Percentiles rank a stretch among this genome's conserved stretches.
These are phyloP conservation scores for Botryotinia convoluta DNA, from an alignment of 2,329 filamentous ascomycete species.

Conservation along the genomic window DNA sequence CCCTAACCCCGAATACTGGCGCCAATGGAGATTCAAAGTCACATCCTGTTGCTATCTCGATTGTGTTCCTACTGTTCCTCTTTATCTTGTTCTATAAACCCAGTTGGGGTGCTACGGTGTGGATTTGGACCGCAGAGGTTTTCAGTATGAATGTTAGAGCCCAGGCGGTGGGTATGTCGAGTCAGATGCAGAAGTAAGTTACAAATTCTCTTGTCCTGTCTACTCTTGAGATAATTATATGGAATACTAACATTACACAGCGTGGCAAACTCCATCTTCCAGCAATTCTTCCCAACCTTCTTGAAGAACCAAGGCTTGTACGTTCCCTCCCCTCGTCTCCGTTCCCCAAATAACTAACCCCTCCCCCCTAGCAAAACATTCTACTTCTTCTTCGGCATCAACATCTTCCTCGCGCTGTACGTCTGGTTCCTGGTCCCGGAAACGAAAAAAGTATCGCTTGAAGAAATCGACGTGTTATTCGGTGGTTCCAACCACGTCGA, in stretches of 20 bases:
- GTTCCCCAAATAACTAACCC: neutral
- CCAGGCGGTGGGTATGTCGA: constrained; percentile 64
- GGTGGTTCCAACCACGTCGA: constrained; percentile 30
- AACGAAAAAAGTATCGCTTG: constrained; percentile 63
- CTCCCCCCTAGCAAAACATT: constrained; percentile 8
- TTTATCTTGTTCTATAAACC: constrained; percentile 69
- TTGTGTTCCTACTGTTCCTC: constrained; percentile 65
- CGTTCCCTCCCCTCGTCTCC: neutral
- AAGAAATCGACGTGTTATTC: constrained; percentile 64
- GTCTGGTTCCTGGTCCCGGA: constrained; percentile 63
- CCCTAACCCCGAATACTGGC: constrained; percentile 51
- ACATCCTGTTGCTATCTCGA: constrained; percentile 57
- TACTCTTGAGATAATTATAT: neutral
- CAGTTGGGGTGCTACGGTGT: constrained; percentile 66
- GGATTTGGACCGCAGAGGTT: constrained; percentile 69
- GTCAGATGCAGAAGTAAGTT: constrained; percentile 18
- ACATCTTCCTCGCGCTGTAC: constrained; percentile 47
- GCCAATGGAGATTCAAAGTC: constrained; percentile 28
- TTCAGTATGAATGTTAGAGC: constrained; percentile 70
- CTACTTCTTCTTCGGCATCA: constrained; percentile 63
- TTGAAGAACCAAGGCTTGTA: constrained; percentile 16
- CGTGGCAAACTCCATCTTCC: constrained; percentile 9
- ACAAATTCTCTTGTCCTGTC: no score
- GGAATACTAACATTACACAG: neutral
- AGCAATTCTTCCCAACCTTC: constrained; percentile 20